phyloP scores from a whole-genome alignment of 2,329 filamentous ascomycete genomes.

The Harringtonia lauricola region DNA sequence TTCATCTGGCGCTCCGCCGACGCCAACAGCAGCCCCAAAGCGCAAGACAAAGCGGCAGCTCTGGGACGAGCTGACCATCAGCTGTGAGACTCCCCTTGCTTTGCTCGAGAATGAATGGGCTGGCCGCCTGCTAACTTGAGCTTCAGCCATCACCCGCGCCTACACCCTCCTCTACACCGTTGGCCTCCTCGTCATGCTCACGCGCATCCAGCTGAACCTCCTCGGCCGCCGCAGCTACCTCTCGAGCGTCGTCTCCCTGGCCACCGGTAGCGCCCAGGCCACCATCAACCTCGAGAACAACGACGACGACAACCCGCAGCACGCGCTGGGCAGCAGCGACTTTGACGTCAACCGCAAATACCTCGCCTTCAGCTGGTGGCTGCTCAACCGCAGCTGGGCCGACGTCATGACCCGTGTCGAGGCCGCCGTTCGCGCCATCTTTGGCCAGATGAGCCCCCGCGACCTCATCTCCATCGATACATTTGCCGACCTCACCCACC shows the following conservation, averaged over 20 bases:
- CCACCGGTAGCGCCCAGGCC: conserved; percentile 60
- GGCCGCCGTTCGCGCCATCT: conserved; percentile 77
- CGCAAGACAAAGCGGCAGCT: conserved; percentile 78
- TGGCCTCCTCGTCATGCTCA: conserved; percentile 80
- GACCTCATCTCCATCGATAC: conserved; percentile 76
- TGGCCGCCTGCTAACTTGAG: not conserved
- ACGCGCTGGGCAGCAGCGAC: conserved; percentile 71
- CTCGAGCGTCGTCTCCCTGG: conserved; percentile 85
- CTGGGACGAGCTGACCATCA: conserved; percentile 96
- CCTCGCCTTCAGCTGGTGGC: conserved; percentile 95
- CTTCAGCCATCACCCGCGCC: conserved; percentile 71
- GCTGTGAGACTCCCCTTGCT: no score
- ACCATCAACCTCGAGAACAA: conserved; percentile 87
- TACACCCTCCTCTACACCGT: conserved; percentile 91
- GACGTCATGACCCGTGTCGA: conserved; percentile 74
- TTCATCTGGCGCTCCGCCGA: not conserved
- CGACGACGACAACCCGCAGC: conserved; percentile 76
- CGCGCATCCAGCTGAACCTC: conserved; percentile 91
- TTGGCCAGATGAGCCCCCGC: conserved; percentile 77
- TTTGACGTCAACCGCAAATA: conserved; percentile 95
- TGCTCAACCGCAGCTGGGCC: conserved; percentile 82
- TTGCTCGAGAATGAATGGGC: no score
- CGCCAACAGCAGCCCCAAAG: conserved; percentile 15
- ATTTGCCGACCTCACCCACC: conserved; percentile 68
- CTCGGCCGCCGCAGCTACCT: conserved; percentile 92